These are phyloP conservation scores for Papiliotrema nemorosa DNA, from an alignment of 1,284 basidiomycete genomes.

Conservation along the genomic window DNA sequence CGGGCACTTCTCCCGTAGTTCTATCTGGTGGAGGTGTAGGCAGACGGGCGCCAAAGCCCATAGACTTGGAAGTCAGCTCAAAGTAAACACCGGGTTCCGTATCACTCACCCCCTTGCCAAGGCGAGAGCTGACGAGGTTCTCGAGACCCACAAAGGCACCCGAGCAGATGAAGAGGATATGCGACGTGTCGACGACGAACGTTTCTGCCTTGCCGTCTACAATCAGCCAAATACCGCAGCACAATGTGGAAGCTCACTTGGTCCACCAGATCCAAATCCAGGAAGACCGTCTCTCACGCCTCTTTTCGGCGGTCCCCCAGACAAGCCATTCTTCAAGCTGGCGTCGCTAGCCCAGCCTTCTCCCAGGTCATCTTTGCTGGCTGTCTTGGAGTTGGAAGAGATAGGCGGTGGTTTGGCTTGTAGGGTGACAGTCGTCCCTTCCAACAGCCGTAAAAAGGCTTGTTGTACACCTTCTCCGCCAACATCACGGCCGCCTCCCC, in stretches of 20 bases:
- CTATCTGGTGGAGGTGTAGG: slow-evolving; percentile 23
- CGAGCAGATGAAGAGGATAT: slow-evolving; percentile 84
- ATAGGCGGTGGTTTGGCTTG: slow-evolving; percentile 56
- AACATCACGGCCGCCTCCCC: slow-evolving; percentile 72
- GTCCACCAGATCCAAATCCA: slow-evolving; percentile 35
- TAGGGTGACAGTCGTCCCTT: slow-evolving; percentile 79
- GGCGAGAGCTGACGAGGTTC: slow-evolving; percentile 68
- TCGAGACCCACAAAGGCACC: slow-evolving; percentile 94
- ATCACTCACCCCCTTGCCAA: slow-evolving; percentile 72
- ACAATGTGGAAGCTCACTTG: neutral
- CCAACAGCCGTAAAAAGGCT: slow-evolving; percentile 83
- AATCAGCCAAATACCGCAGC: neutral
- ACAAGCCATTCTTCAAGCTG: slow-evolving; percentile 36
- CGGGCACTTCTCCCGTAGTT: neutral
- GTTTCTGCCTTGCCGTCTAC: slow-evolving; percentile 45
- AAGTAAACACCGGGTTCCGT: neutral
- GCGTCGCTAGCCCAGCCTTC: slow-evolving; percentile 40
- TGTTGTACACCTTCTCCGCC: slow-evolving; percentile 96
- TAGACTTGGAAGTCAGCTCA: slow-evolving; percentile 58
- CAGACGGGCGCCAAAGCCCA: slow-evolving; percentile 77
- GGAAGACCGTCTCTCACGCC: slow-evolving; percentile 45
- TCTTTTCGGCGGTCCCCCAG: slow-evolving; percentile 30
- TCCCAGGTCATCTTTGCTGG: neutral
- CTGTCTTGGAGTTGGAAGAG: slow-evolving; percentile 9
- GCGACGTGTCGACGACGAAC: slow-evolving; percentile 56